These are phyloP conservation scores for Pseudonitzschia multistriata DNA, from an alignment of 108 stramenopile species.

Conservation along the genomic window DNA sequence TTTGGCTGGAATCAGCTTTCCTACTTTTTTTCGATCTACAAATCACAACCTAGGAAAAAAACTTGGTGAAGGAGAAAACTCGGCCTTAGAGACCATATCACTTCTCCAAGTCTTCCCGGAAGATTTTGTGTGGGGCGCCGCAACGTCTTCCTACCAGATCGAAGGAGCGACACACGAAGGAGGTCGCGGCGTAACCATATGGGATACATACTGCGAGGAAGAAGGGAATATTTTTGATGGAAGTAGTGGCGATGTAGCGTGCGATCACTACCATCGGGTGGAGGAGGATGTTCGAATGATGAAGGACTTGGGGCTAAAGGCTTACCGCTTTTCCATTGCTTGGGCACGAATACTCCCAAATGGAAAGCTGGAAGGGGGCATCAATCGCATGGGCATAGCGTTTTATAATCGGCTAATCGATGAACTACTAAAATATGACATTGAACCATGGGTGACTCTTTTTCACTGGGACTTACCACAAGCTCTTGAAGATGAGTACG, in stretches of 20 bases:
- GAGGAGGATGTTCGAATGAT: conserved; percentile 82
- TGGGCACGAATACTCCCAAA: conserved; percentile 89
- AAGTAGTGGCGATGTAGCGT: conserved; percentile 82
- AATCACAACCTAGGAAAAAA: neutral
- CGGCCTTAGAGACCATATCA: neutral
- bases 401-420: conserved; percentile 91
- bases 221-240: conserved; percentile 51
- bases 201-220: conserved; percentile 81
- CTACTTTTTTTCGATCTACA: neutral
- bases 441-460: conserved; percentile 88
- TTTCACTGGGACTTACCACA: conserved; percentile 97
- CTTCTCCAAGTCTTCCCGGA: conserved; percentile 16
- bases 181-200: conserved; percentile 84
- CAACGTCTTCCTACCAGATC: conserved; percentile 88
- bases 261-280: conserved; percentile 89
- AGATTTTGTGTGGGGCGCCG: conserved; percentile 85
- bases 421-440: conserved; percentile 65
- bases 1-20: neutral
- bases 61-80: neutral
- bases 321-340: conserved; percentile 91
- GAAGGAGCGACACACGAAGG: conserved; percentile 84
- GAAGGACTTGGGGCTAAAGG: conserved; percentile 75
- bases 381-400: conserved; percentile 71
- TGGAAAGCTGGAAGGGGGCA: conserved; percentile 46
- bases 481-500: conserved; percentile 69